Conservation (phyloP, 768 basidiomycete genomes). For the Leccinum uliginosum region DNA sequence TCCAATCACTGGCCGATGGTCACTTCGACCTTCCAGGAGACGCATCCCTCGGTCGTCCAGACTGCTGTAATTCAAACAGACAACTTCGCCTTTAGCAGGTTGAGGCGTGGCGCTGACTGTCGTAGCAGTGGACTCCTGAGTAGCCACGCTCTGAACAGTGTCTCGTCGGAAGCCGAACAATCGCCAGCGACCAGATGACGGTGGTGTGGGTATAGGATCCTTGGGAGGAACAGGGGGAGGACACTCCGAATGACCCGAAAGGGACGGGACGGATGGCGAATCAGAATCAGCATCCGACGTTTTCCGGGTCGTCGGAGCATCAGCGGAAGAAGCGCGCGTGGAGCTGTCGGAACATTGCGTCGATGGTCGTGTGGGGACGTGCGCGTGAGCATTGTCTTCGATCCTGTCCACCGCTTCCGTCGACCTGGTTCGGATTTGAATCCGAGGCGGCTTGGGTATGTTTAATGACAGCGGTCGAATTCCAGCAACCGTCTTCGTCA, state of each 20-base stretch:
- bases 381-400: background rate
- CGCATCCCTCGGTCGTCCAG: conserved; percentile 75
- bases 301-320: conserved; percentile 5
- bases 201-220: conserved; percentile 22
- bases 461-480: conserved; percentile 19
- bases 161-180: conserved; percentile 48
- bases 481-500: conserved; percentile 9
- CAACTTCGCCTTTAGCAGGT: conserved; percentile 61
- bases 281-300: conserved; percentile 6
- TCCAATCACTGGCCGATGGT: conserved; percentile 84
- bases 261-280: conserved; percentile 12
- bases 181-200: conserved; percentile 41
- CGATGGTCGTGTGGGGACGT: conserved; percentile 5
- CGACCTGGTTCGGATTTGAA: conserved; percentile 21
- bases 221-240: conserved; percentile 29
- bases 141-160: conserved; percentile 26
- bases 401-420: conserved; percentile 23
- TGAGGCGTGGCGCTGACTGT: conserved; percentile 20
- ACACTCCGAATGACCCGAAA: conserved; percentile 13
- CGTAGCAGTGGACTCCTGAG: conserved; percentile 22
- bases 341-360: conserved; percentile 12
- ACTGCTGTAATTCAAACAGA: conserved; percentile 68
- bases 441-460: conserved; percentile 18
- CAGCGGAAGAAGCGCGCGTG: conserved; percentile 14
- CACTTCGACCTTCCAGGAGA: conserved; percentile 70